A percentile compares a stretch with the other conserved stretches of the same genome.
phyloP scores from a whole-genome alignment of 106 monocot species.

The Agapanthus africanus region DNA sequence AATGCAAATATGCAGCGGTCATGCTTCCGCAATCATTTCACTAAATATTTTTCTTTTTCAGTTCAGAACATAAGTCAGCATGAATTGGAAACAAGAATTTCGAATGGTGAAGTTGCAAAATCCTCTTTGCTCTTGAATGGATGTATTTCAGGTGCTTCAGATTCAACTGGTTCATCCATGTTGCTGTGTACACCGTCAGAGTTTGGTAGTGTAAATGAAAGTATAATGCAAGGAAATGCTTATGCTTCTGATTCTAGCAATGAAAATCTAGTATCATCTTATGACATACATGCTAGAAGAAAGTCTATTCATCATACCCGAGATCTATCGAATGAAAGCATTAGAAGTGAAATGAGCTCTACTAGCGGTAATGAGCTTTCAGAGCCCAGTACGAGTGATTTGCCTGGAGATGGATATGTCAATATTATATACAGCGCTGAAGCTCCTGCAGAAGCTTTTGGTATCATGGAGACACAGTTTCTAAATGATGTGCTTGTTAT shows the following conservation, averaged over 20 bases:
- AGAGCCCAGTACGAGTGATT: conserved; percentile 32
- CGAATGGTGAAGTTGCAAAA: conserved; percentile 1
- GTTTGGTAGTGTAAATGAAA: conserved; percentile 38
- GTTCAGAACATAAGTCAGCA: conserved; percentile 40
- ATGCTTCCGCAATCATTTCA: neutral
- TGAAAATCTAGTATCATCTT: conserved; percentile 10
- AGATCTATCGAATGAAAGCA: conserved; percentile 68
- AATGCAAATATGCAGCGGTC: neutral
- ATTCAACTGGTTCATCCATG: conserved; percentile 24
- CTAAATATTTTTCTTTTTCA: conserved; percentile 23
- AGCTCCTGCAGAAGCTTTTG: conserved; percentile 19
- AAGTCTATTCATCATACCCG: conserved; percentile 43
- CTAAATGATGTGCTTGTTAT: conserved; percentile 40
- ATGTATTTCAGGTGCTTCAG: conserved; percentile 27
- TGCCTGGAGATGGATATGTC: conserved; percentile 35
- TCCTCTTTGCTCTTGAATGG: conserved; percentile 1
- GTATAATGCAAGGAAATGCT: conserved; percentile 16
- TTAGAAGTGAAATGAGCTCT: conserved; percentile 73
- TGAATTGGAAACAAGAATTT: conserved; percentile 20
- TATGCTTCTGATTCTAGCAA: conserved; percentile 12
- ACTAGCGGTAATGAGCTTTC: conserved; percentile 61
- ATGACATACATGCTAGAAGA: conserved; percentile 10
- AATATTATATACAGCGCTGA: conserved; percentile 40
- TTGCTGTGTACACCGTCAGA: conserved; percentile 49
- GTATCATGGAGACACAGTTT: conserved; percentile 17